Base-by-base conservation (phyloP, 2,329 filamentous ascomycete species). In the Aspergillus awamori region DNA sequence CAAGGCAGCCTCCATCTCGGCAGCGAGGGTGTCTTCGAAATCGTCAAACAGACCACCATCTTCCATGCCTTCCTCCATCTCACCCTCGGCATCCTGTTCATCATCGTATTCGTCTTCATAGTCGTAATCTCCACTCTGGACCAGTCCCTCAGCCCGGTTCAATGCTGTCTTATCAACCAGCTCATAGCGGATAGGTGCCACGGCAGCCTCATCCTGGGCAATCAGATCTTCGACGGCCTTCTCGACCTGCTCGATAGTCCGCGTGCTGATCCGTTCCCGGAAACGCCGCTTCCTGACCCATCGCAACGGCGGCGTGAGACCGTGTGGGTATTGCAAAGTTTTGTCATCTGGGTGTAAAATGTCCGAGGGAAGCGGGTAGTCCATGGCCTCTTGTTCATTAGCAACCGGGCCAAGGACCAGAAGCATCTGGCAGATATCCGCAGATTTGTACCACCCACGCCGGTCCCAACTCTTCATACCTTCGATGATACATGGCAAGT, bases 381-480 rank as follows among this genome's bases (percentile, higher is more conserved):
- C 82, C 69, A 83, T 81, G 1, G 89, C 89, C 71, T 90, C 88
- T n/a, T 83, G 79, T 65, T 91, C 89, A 57, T 77, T 88, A 51
- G 82, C 79, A 17, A 94, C 89, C 33, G 78, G 81, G 8, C 89
- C 88, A 60, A 93, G 86, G 1, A 94, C 90, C 7, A 96, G 80
- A 38, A 96, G 84, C 90, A 97, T 96, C 79, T 96, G 92, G 67
- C 89, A 92, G 36, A 96, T 86, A 72, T 97, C 93, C 33, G 91
- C 90, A 8, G 91, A 90, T 79, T 97, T 97, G 81, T 93, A 92
- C 82, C 93, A 92, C 17, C 88, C 86, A 71, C 91, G 92, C 71
- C 89, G 89, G 74, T 96, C 93, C 91, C 92, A 97, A 61, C 90
- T 93, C 81, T 97, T 97, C 89, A 95, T 93, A 7, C 88, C 89